phyloP scores from a whole-genome alignment of 169 alveolate species.

The Toxoplasma gondii region DNA sequence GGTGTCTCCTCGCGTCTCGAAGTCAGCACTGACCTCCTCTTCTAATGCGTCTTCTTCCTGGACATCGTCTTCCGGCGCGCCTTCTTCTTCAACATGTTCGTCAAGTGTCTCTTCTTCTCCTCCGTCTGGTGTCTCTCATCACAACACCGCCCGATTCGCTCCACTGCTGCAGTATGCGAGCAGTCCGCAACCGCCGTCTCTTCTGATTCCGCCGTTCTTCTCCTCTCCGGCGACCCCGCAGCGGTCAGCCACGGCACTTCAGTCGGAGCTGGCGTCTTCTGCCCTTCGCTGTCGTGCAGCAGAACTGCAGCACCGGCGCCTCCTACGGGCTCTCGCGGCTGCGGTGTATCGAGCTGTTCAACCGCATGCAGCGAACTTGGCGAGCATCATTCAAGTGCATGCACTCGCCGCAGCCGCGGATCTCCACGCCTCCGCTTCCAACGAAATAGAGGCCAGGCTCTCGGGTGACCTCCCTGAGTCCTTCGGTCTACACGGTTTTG shows the following conservation, averaged over 20 bases:
- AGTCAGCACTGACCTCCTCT: no score
- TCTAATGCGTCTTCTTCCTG: no score
- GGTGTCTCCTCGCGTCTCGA: no score
- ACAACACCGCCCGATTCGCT: not conserved
- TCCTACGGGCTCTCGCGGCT: constrained; percentile 63
- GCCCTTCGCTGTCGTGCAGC: constrained; percentile 61
- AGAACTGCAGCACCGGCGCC: constrained; percentile 51
- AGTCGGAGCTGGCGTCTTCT: constrained; percentile 55
- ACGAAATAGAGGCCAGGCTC: not conserved
- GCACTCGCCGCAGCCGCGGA: constrained; percentile 42
- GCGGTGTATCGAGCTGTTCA: constrained; percentile 44
- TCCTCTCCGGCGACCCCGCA: constrained; percentile 5
- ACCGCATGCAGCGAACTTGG: constrained; percentile 45
- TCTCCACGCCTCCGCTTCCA: constrained; percentile 7
- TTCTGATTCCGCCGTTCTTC: not conserved
- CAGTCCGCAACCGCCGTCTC: not conserved
- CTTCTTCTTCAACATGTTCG: not conserved
- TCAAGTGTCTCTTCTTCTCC: not conserved
- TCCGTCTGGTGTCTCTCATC: no score
- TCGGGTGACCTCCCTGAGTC: not conserved
- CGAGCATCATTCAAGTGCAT: constrained; percentile 9
- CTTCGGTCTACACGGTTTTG: no score
- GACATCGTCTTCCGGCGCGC: not conserved
- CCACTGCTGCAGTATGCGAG: not conserved
- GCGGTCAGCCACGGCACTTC: not conserved